A percentile compares a stretch with the other conserved stretches of the same genome.
Evolutionary conservation across 1,284 basidiomycete genomes (phyloP).

Genomic region (Papiliotrema fonsecae): DNA sequence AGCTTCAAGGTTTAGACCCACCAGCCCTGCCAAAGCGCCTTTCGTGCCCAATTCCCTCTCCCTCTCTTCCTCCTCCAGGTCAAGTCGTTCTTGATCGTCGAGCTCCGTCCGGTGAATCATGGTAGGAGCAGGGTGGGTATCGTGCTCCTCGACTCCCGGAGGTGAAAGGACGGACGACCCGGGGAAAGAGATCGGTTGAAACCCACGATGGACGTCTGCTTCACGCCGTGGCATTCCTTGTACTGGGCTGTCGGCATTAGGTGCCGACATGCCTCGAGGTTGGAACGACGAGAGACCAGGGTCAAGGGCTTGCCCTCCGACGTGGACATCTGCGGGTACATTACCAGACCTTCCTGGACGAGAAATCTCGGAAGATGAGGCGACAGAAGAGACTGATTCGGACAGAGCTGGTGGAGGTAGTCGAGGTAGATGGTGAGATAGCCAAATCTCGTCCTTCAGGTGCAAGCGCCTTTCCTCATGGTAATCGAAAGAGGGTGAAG

Average conservation of each 20-base stretch:
- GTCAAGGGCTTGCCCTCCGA: constrained; percentile 3
- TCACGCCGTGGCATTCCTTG: constrained; percentile 3
- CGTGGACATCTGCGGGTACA: background rate
- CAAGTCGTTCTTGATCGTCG: constrained; percentile 38
- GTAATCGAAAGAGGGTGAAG: constrained; percentile 47
- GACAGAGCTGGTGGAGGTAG: constrained; percentile 32
- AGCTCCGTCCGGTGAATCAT: constrained; percentile 24
- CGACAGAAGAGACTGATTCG: constrained; percentile 12
- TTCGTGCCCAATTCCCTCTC: constrained; percentile 21
- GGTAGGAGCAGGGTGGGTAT: constrained; percentile 22
- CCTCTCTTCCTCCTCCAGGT: constrained; percentile 36
- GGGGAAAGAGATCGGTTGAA: background rate
- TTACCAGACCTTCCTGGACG: background rate
- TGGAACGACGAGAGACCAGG: constrained; percentile 11
- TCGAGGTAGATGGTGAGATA: constrained; percentile 42
- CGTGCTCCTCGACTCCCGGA: constrained; percentile 22
- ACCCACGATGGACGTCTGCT: too few species aligned
- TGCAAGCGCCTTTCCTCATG: constrained; percentile 44
- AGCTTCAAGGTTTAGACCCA: background rate
- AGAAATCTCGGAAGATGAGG: constrained; percentile 5
- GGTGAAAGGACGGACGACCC: constrained; percentile 26
- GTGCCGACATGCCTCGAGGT: background rate
- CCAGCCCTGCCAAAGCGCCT: constrained; percentile 1
- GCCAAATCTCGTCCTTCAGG: constrained; percentile 45
- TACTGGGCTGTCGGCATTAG: background rate